phyloP scores from a whole-genome alignment of 805 yeast genomes.

The Priceomyces carsonii region DNA sequence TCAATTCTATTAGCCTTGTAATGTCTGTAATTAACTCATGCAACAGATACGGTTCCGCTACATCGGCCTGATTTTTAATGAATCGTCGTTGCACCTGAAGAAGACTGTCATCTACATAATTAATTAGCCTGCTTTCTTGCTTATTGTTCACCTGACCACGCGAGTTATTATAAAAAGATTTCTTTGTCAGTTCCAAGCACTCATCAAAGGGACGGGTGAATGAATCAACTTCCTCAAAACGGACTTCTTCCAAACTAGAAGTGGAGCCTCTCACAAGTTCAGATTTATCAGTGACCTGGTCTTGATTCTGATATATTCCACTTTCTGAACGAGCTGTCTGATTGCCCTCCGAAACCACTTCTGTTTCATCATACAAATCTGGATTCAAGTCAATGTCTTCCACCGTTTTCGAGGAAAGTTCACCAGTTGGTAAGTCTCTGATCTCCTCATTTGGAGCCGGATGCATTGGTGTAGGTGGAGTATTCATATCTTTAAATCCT shows the following conservation, averaged over 20 bases:
- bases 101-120: conserved; percentile 36
- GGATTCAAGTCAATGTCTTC: conserved; percentile 41
- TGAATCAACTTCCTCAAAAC: conserved; percentile 9
- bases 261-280: too few species aligned
- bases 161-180: conserved; percentile 11
- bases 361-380: conserved; percentile 31
- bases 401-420: conserved; percentile 16
- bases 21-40: conserved; percentile 27
- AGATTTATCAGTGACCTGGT: neutral
- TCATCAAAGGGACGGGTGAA: conserved; percentile 32
- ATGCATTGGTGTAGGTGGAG: conserved; percentile 37
- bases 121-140: conserved; percentile 40
- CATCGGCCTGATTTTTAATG: conserved; percentile 36
- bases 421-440: conserved; percentile 23
- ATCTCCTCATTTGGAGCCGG: conserved; percentile 38
- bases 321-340: too few species aligned
- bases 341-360: conserved; percentile 6
- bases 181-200: conserved; percentile 16
- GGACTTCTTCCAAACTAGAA: conserved; percentile 10
- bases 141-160: conserved; percentile 10
- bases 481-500: conserved; percentile 9
- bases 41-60: conserved; percentile 22
- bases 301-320: conserved; percentile 1
- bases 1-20: conserved; percentile 22
- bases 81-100: conserved; percentile 35